Percentiles rank a stretch among this genome's conserved stretches.
Conservation (phyloP, 768 basidiomycete genomes). For the Butyriboletus loyo region DNA sequence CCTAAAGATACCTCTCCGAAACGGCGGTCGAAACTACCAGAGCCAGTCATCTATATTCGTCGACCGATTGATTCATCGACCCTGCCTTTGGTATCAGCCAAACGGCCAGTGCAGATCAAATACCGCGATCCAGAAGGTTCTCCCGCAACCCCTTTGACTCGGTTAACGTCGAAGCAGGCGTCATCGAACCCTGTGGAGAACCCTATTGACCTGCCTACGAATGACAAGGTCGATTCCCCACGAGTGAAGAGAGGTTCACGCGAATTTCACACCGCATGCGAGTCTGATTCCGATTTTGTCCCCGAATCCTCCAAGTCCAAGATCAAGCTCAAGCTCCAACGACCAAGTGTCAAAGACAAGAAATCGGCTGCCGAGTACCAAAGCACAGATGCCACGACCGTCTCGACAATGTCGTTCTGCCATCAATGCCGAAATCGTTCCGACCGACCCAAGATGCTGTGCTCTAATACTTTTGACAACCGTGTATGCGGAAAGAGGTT, state of each 20-base stretch:
- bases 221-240: not conserved
- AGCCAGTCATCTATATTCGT: conserved; percentile 31
- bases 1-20: not conserved
- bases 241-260: conserved; percentile 3
- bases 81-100: conserved; percentile 18
- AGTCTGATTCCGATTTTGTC: conserved; percentile 14
- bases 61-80: conserved; percentile 23
- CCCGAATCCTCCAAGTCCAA: conserved; percentile 8
- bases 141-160: not conserved
- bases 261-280: not conserved
- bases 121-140: conserved; percentile 21
- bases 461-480: conserved; percentile 21
- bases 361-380: not conserved
- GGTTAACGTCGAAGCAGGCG: not conserved
- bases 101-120: conserved; percentile 30
- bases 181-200: not conserved
- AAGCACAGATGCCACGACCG: not conserved
- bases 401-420: conserved; percentile 22
- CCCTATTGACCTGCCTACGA: not conserved
- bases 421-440: conserved; percentile 37
- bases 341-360: not conserved
- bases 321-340: conserved; percentile 1
- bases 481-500: conserved; percentile 33
- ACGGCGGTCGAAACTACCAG: conserved; percentile 15
- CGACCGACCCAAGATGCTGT: conserved; percentile 34